These are phyloP conservation scores for Globisporangium paddicum DNA, from an alignment of 352 stramenopile genomes.

Conservation along the genomic window DNA sequence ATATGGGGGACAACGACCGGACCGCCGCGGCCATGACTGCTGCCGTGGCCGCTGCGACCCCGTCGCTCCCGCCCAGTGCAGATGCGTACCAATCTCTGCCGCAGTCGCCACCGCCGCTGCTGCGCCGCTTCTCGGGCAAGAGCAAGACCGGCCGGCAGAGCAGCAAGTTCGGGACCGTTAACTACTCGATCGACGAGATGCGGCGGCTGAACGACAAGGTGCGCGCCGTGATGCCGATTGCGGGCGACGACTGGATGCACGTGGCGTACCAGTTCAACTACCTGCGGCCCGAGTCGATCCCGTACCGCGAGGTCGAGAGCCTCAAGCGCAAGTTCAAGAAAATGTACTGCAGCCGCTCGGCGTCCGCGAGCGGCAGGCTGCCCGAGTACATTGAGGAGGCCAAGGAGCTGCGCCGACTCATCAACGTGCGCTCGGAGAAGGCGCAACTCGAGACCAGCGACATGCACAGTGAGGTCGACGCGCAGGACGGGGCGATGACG, in stretches of 20 bases:
- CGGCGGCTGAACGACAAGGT: conserved; percentile 56
- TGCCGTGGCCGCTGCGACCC: background rate
- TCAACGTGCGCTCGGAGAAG: conserved; percentile 40
- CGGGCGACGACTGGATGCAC: conserved; percentile 54
- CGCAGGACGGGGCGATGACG: conserved; percentile 3
- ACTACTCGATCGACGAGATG: conserved; percentile 72
- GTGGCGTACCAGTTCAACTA: conserved; percentile 69
- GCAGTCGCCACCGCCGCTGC: background rate
- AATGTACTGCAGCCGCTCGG: conserved; percentile 46
- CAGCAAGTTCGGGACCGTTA: conserved; percentile 61
- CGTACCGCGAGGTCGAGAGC: conserved; percentile 56
- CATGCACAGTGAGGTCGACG: conserved; percentile 28
- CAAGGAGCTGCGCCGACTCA: conserved; percentile 42
- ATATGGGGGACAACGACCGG: background rate
- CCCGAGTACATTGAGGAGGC: conserved; percentile 47
- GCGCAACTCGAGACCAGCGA: conserved; percentile 30
- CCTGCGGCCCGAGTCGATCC: conserved; percentile 50
- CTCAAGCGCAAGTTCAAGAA: conserved; percentile 75
- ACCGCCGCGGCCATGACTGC: background rate
- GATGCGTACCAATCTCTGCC: background rate
- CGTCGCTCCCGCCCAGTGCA: background rate
- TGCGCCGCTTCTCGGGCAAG: conserved; percentile 6
- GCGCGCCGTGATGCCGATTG: conserved; percentile 42
- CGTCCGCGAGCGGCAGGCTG: conserved; percentile 18
- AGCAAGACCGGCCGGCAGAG: conserved; percentile 25